Conservation (phyloP, 129 eudicot species). For the Ambrosia trifida region DNA sequence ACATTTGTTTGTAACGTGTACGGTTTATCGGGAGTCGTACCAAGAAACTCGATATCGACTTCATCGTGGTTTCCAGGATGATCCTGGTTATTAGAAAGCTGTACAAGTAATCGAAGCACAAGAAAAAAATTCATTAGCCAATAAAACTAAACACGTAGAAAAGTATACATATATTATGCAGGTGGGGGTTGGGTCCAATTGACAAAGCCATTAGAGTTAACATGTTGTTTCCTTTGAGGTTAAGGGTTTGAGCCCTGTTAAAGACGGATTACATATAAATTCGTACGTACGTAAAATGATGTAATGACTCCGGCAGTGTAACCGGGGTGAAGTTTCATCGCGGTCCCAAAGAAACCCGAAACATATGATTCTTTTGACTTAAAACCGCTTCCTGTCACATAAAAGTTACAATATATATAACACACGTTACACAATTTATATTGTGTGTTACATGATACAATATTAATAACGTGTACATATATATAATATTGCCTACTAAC, state of each 20-base stretch:
- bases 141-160: not conserved
- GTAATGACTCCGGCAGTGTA: conserved; percentile 93
- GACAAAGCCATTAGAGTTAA: too few species aligned
- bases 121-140: not conserved
- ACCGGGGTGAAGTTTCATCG: conserved; percentile 82
- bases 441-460: not conserved
- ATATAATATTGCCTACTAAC: conserved; percentile 25
- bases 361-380: conserved; percentile 53
- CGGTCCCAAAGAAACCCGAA: conserved; percentile 74
- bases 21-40: conserved; percentile 66
- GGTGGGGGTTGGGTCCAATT: not conserved
- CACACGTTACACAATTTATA: not conserved
- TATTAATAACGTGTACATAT: not conserved
- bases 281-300: conserved; percentile 61
- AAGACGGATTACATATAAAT: not conserved
- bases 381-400: conserved; percentile 76
- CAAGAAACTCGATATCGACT: conserved; percentile 76
- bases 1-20: conserved; percentile 78
- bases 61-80: conserved; percentile 79
- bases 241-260: too few species aligned
- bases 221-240: too few species aligned
- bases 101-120: not conserved
- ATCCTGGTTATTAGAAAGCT: conserved; percentile 79
- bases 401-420: not conserved
- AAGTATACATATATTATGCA: not conserved